Conservation (phyloP, 352 stramenopile species). For the Globisporangium yorkense region DNA sequence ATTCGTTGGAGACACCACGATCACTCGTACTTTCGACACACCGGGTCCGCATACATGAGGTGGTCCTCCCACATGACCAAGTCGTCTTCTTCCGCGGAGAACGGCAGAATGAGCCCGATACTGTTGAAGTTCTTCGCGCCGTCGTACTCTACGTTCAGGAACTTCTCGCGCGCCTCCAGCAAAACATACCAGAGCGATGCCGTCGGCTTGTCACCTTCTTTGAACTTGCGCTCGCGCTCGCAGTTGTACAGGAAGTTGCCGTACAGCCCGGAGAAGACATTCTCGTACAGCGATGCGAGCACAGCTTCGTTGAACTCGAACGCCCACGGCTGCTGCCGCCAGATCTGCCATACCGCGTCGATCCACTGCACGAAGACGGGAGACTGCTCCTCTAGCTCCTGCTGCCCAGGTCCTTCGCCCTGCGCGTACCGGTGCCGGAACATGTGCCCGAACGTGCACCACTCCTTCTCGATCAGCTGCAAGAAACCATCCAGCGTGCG, state of each 20-base stretch:
- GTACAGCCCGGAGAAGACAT: conserved; percentile 96
- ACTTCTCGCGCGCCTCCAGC: conserved; percentile 57
- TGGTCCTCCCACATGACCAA: conserved; percentile 82
- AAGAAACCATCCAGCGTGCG: conserved; percentile 94
- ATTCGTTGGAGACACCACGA: not conserved
- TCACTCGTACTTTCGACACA: conserved; percentile 82
- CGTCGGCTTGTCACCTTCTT: conserved; percentile 54
- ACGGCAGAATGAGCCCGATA: conserved; percentile 69
- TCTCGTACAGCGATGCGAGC: conserved; percentile 92
- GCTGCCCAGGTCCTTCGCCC: conserved; percentile 89
- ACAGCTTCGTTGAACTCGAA: conserved; percentile 98
- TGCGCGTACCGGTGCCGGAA: conserved; percentile 96
- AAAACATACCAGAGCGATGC: conserved; percentile 69
- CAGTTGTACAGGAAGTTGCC: conserved; percentile 98
- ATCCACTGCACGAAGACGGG: conserved; percentile 99
- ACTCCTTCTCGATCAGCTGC: conserved; percentile 98
- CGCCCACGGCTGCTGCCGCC: conserved; percentile 93
- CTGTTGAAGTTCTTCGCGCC: conserved; percentile 83
- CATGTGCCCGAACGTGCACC: conserved; percentile 98
- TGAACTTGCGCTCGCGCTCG: conserved; percentile 73
- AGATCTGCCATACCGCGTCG: conserved; percentile 97
- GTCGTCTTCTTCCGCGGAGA: conserved; percentile 79
- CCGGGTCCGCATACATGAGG: conserved; percentile 73
- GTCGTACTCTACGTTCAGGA: conserved; percentile 81
- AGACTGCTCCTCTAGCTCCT: conserved; percentile 95